Conservation (phyloP, 83 land plant species). For the Picea abies region DNA sequence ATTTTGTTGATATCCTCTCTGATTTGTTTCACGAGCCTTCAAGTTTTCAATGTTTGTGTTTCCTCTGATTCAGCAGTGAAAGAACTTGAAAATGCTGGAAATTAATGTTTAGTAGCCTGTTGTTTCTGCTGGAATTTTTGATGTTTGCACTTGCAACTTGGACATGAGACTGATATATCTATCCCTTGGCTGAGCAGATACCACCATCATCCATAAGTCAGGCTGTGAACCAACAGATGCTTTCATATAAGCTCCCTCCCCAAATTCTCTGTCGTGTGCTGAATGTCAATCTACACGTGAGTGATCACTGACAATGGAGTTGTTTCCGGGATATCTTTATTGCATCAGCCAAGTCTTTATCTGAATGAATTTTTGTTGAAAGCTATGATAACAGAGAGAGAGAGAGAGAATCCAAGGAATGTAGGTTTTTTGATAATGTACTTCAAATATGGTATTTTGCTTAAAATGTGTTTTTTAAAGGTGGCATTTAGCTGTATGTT, state of each 20-base stretch:
- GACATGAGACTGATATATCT: not conserved
- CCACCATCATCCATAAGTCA: constrained; percentile 21
- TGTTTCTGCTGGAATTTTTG: not conserved
- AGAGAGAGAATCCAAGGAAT: not conserved
- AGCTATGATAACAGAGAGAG: not conserved
- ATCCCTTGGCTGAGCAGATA: constrained; percentile 22
- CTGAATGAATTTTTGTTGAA: not conserved
- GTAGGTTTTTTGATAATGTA: not conserved
- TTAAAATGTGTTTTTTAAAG: not conserved
- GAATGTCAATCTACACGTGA: constrained; percentile 71
- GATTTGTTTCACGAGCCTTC: no score
- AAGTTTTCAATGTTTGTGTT: no score
- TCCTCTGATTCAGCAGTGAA: not conserved
- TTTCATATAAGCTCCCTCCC: constrained; percentile 52
- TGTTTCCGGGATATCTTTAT: not conserved
- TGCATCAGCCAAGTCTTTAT: not conserved
- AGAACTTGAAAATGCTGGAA: not conserved
- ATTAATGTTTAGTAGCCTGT: not conserved
- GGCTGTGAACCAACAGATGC: constrained; percentile 23
- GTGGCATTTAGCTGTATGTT: constrained; percentile 13
- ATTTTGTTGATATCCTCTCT: not conserved
- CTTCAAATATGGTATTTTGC: not conserved
- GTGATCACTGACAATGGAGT: constrained; percentile 6
- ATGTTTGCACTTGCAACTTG: not conserved
- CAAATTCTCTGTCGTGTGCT: constrained; percentile 78